Evolutionary conservation across 495 filamentous ascomycete species (phyloP).

Genomic region (Pseudoneurospora amorphoporcata): DNA sequence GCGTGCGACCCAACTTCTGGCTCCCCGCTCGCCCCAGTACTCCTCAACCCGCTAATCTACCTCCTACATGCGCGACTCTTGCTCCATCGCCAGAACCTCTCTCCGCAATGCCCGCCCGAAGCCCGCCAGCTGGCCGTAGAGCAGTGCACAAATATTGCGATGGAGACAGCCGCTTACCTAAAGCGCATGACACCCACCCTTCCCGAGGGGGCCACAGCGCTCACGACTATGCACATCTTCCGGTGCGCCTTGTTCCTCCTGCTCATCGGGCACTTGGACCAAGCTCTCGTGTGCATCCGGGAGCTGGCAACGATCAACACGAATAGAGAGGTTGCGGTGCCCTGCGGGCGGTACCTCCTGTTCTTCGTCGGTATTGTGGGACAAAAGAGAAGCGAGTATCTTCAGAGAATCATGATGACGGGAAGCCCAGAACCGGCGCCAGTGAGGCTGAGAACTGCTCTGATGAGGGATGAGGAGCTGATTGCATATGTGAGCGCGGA

Average conservation of each 20-base stretch:
- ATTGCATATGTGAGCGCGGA: slow-evolving; percentile 82
- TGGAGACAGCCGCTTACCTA: slow-evolving; percentile 69
- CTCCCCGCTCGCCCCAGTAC: slow-evolving; percentile 59
- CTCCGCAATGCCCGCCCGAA: slow-evolving; percentile 54
- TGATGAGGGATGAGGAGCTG: slow-evolving; percentile 83
- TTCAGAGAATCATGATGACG: slow-evolving; percentile 1
- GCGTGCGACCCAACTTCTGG: slow-evolving; percentile 55
- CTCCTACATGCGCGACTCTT: slow-evolving; percentile 76
- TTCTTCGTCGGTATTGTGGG: slow-evolving; percentile 67
- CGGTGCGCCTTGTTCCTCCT: slow-evolving; percentile 76
- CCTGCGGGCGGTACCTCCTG: slow-evolving; percentile 73
- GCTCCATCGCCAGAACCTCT: slow-evolving; percentile 87
- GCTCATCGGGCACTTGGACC: slow-evolving; percentile 58
- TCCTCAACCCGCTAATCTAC: slow-evolving; percentile 61
- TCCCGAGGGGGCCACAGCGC: slow-evolving; percentile 32
- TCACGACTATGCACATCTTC: slow-evolving; percentile 78
- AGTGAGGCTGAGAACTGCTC: slow-evolving; percentile 29
- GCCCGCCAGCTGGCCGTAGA: slow-evolving; percentile 62
- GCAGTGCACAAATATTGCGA: slow-evolving; percentile 60
- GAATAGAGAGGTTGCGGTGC: slow-evolving; percentile 57
- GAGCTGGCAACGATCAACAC: slow-evolving; percentile 58
- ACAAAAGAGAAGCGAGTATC: slow-evolving; percentile 44
- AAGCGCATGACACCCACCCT: slow-evolving; percentile 45
- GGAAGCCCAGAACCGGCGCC: slow-evolving; percentile 5
- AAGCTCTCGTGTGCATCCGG: slow-evolving; percentile 62